Percentiles rank a stretch among this genome's conserved stretches.
Evolutionary conservation across 164 flowering plant species (phyloP).

Genomic region (Liquidambar formosana): DNA sequence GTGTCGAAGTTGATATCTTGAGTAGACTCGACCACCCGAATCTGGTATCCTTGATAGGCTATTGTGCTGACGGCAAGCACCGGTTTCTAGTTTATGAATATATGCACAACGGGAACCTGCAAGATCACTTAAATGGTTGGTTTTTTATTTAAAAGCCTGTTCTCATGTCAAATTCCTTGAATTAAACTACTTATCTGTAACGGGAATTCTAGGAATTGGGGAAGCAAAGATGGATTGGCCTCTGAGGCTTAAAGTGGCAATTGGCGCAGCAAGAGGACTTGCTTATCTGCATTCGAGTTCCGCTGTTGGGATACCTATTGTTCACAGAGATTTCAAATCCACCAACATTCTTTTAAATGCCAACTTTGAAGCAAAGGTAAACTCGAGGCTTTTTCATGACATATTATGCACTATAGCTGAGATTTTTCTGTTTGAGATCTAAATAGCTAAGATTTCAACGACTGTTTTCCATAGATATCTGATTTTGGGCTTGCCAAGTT

Average conservation of each 20-base stretch:
- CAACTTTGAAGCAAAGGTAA: constrained; percentile 89
- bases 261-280: constrained; percentile 92
- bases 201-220: constrained; percentile 49
- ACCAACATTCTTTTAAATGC: constrained; percentile 75
- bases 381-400: neutral
- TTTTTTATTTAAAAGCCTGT: constrained; percentile 4
- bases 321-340: constrained; percentile 96
- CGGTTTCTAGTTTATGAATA: constrained; percentile 93
- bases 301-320: constrained; percentile 80
- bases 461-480: constrained; percentile 57
- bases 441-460: constrained; percentile 6
- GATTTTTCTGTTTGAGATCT: neutral
- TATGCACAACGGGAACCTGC: constrained; percentile 90
- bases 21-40: constrained; percentile 96
- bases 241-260: constrained; percentile 76
- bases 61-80: constrained; percentile 96
- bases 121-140: constrained; percentile 85
- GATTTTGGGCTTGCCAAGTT: constrained; percentile 96
- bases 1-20: constrained; percentile 95
- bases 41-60: constrained; percentile 86
- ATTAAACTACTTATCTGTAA: neutral
- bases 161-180: constrained; percentile 5
- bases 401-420: neutral
- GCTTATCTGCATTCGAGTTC: constrained; percentile 91
- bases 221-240: constrained; percentile 87